A percentile compares a stretch with the other conserved stretches of the same genome.
Conservation (phyloP, 148 eudicot genomes). For the Polygonum aviculare region DNA sequence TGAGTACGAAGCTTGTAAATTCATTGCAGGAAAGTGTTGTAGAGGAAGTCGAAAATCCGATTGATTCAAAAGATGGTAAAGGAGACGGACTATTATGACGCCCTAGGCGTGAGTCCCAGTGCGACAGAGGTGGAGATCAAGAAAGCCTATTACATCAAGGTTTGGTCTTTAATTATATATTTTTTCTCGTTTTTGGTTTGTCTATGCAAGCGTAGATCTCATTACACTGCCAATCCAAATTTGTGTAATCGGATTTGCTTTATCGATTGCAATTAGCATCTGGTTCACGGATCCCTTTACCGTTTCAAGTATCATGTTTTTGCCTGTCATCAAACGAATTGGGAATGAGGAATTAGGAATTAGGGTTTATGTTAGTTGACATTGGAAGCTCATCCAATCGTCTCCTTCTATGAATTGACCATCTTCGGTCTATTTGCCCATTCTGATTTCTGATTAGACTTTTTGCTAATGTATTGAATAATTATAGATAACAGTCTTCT, state of each 20-base stretch:
- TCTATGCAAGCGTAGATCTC: not conserved
- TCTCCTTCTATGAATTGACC: no score
- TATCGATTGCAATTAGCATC: not conserved
- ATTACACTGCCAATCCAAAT: not conserved
- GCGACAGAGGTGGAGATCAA: slow-evolving; percentile 82
- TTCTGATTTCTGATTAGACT: not conserved
- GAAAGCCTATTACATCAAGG: slow-evolving; percentile 85
- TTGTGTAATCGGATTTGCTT: not conserved
- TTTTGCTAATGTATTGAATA: not conserved
- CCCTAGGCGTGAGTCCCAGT: slow-evolving; percentile 62
- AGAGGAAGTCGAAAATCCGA: not conserved
- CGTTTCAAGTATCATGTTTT: not conserved
- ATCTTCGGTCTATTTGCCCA: not conserved
- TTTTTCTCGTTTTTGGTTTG: not conserved
- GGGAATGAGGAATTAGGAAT: not conserved
- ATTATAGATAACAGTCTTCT: not conserved
- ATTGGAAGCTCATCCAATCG: not conserved
- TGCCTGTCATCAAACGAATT: not conserved
- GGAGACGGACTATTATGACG: slow-evolving; percentile 80
- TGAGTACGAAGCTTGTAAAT: not conserved
- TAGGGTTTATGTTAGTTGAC: not conserved
- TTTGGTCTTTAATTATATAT: slow-evolving; percentile 1
- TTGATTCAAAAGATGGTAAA: slow-evolving; percentile 49
- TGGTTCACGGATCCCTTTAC: not conserved
- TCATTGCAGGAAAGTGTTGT: not conserved